A percentile compares a stretch with the other conserved stretches of the same genome.
Conservation (phyloP, 306 rosid genomes). For the Vigna hirtella region DNA sequence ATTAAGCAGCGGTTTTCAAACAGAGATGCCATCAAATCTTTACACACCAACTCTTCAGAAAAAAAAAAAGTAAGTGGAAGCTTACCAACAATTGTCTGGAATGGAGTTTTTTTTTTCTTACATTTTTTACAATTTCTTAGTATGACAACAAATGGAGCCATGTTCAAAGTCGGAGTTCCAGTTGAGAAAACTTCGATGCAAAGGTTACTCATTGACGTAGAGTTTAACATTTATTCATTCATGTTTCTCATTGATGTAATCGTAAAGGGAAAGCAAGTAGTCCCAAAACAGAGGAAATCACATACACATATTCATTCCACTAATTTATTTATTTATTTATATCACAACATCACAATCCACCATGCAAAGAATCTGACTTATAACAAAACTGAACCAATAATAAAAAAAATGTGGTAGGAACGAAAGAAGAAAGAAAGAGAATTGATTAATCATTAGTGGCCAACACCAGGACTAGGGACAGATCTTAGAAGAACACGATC, state of each 20-base stretch:
- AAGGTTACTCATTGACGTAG: neutral
- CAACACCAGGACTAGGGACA: conserved; percentile 84
- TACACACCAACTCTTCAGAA: neutral
- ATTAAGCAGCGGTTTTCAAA: neutral
- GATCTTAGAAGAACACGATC: conserved; percentile 57
- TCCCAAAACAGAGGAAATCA: conserved; percentile 41
- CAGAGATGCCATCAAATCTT: conserved; percentile 1
- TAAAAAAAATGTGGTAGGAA: neutral
- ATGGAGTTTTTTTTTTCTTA: neutral
- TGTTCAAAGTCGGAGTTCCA: too few species aligned
- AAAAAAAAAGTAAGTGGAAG: conserved; percentile 7
- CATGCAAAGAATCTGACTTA: neutral
- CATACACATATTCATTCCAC: neutral
- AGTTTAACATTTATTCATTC: conserved; percentile 6
- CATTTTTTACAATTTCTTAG: neutral
- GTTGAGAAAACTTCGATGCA: neutral
- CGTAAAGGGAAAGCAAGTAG: conserved; percentile 27
- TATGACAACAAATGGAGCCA: neutral
- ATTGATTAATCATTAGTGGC: conserved; percentile 43
- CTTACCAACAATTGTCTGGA: neutral
- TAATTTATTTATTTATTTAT: neutral
- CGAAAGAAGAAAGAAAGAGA: neutral
- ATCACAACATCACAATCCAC: neutral
- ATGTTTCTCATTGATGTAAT: conserved; percentile 4
- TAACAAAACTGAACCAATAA: conserved; percentile 40